A percentile compares a stretch with the other conserved stretches of the same genome.
These are phyloP conservation scores for Atractiella rhizophila DNA, from an alignment of 768 basidiomycete species.

Conservation along the genomic window DNA sequence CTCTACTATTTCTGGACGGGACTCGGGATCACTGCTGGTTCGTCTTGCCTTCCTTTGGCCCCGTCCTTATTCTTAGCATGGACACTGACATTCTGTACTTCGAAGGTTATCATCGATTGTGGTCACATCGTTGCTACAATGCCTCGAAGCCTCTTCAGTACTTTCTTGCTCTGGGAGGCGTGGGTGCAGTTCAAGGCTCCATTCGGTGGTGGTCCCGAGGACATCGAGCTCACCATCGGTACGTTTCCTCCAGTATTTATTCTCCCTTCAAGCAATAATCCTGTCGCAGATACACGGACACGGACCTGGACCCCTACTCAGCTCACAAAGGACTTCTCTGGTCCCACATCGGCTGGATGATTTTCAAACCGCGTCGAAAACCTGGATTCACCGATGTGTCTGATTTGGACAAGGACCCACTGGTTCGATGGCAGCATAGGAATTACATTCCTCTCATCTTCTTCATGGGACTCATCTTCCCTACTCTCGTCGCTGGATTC, in stretches of 20 bases:
- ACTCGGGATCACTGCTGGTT: slow-evolving; percentile 41
- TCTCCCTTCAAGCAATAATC: too few species aligned
- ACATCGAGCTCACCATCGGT: slow-evolving; percentile 79
- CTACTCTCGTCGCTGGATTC: slow-evolving; percentile 41
- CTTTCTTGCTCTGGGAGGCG: slow-evolving; percentile 53
- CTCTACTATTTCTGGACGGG: slow-evolving; percentile 66
- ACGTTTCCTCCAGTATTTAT: neutral
- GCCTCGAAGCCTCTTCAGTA: slow-evolving; percentile 68
- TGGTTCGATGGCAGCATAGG: slow-evolving; percentile 54
- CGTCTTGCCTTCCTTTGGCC: slow-evolving; percentile 26
- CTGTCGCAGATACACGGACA: slow-evolving; percentile 48
- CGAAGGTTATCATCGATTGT: slow-evolving; percentile 81
- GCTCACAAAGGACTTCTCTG: slow-evolving; percentile 50
- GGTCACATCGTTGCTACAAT: slow-evolving; percentile 90
- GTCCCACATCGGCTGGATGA: slow-evolving; percentile 65
- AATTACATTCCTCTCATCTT: slow-evolving; percentile 40
- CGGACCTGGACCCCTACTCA: slow-evolving; percentile 61
- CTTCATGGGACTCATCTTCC: slow-evolving; percentile 45
- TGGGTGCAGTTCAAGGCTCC: slow-evolving; percentile 83
- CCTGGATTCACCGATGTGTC: slow-evolving; percentile 46
- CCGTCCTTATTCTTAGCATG: too few species aligned
- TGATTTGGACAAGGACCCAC: slow-evolving; percentile 40
- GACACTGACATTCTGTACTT: too few species aligned
- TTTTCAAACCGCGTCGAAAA: slow-evolving; percentile 44
- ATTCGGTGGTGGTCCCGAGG: slow-evolving; percentile 98